phyloP scores from a whole-genome alignment of 1,139 yeast species.

The Blastobotrys ciferrii region DNA sequence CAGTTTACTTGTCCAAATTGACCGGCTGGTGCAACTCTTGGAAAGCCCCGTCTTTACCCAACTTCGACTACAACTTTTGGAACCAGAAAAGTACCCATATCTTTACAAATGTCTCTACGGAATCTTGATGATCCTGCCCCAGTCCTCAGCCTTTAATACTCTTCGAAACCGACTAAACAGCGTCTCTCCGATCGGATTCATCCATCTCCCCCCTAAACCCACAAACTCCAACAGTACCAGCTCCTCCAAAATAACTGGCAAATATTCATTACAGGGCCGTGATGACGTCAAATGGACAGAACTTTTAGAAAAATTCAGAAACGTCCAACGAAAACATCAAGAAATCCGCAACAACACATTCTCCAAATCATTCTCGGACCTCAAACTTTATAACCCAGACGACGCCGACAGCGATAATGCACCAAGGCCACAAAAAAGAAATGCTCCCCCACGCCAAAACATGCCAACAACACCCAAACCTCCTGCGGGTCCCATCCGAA shows the following conservation, averaged over 20 bases:
- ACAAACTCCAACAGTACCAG: conserved; percentile 3
- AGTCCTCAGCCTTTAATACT: conserved; percentile 85
- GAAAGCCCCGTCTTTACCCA: conserved; percentile 91
- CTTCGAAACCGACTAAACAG: conserved; percentile 73
- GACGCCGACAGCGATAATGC: not conserved
- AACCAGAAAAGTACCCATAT: conserved; percentile 80
- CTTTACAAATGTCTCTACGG: conserved; percentile 89
- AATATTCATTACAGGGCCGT: conserved; percentile 13
- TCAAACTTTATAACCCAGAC: conserved; percentile 12
- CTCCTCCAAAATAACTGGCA: conserved; percentile 4
- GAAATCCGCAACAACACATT: conserved; percentile 27
- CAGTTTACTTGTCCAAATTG: conserved; percentile 71
- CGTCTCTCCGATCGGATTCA: conserved; percentile 43
- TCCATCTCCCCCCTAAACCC: conserved; percentile 30
- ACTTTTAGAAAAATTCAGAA: conserved; percentile 59
- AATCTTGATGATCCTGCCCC: conserved; percentile 89
- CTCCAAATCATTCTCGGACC: conserved; percentile 16
- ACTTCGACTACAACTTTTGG: conserved; percentile 79
- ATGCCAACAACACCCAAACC: conserved; percentile 2
- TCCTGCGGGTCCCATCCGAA: conserved; percentile 6
- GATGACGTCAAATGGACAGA: conserved; percentile 47
- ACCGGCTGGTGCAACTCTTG: conserved; percentile 72
- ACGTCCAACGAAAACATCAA: conserved; percentile 59
- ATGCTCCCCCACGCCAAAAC: conserved; percentile 1
- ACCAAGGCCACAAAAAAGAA: conserved; percentile 2